These are phyloP conservation scores for Penicillium crustosum DNA, from an alignment of 2,329 filamentous ascomycete genomes.

Conservation along the genomic window DNA sequence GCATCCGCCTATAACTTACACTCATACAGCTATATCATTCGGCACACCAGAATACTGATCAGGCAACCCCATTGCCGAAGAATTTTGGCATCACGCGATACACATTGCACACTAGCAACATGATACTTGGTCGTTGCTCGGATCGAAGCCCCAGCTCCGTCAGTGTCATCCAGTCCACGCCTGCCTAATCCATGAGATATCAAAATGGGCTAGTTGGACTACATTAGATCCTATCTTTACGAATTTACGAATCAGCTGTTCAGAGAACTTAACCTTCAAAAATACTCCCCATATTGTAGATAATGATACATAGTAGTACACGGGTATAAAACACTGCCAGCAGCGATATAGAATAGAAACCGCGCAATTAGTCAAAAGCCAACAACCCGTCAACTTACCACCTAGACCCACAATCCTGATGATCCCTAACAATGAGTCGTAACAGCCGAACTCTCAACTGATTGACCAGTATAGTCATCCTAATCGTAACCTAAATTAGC, in stretches of 20 bases:
- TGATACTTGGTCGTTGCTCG: background rate
- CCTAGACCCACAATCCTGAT: background rate
- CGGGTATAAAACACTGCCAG: slow-evolving; percentile 17
- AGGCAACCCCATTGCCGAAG: background rate
- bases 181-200: background rate
- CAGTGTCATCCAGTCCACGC: background rate
- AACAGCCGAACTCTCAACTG: slow-evolving; percentile 19
- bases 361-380: background rate
- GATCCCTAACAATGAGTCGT: slow-evolving; percentile 1
- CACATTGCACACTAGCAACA: background rate
- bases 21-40: background rate
- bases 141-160: background rate
- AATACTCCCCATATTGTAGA: background rate
- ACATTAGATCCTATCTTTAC: background rate
- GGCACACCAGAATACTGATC: background rate
- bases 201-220: background rate
- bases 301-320: slow-evolving; percentile 19
- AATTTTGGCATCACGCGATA: background rate
- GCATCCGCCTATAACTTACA: background rate
- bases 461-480: slow-evolving; percentile 28
- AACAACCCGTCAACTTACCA: background rate
- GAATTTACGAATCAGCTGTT: slow-evolving; percentile 7
- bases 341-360: background rate
- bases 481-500: slow-evolving; percentile 7
- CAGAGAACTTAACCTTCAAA: background rate